Base-by-base conservation (phyloP, 148 eudicot species). In the Rheum nobile region DNA sequence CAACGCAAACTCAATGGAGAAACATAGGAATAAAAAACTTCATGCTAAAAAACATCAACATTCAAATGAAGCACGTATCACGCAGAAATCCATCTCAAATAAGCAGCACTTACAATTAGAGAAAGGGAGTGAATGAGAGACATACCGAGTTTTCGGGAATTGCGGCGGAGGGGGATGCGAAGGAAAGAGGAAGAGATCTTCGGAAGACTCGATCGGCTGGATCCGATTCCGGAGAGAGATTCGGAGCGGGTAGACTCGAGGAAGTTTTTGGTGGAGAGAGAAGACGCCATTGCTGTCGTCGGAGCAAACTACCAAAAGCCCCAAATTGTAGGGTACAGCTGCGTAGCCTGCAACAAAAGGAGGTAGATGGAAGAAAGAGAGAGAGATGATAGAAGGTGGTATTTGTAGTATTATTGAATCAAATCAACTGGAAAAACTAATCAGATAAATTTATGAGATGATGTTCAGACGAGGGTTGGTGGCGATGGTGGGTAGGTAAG, bases 181-280 rank as follows among this genome's bases (percentile, higher is more conserved):
- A 46, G 21, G 79, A 38, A 65, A 2, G 83, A 76, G 68, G 87
- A 80, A 4, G 74, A 48, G 55, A 87, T 85, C 72, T 75, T 68
- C 71, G 74, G 82, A 39, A 80, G 82, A 79, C 72, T 82, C 22
- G 86, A 82, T 54, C 75, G 82, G 9, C 78, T 55, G 39, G 88
- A 86, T 74, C 88, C 88, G 46, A 88, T 61, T 0, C 74, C 47
- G 42, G 84, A 74, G 8, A 79, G 74, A 26, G 74, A 52, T 32
- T 75, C 85, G n/a, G 84, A 59, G 41, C 76, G 61, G 11, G 82
- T 63, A 68, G 85, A 76, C 21, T 89, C 88, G 57, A 90, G 74
- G 19, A 90, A 87, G 4, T 81, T 83, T 52, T 90, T 93, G 72
- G 91, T 74, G n/a, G 86, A 77, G 61, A 93, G 83, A 75, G 87